Base-by-base conservation (phyloP, 1,284 basidiomycete genomes). In the Leccinum discolor region DNA sequence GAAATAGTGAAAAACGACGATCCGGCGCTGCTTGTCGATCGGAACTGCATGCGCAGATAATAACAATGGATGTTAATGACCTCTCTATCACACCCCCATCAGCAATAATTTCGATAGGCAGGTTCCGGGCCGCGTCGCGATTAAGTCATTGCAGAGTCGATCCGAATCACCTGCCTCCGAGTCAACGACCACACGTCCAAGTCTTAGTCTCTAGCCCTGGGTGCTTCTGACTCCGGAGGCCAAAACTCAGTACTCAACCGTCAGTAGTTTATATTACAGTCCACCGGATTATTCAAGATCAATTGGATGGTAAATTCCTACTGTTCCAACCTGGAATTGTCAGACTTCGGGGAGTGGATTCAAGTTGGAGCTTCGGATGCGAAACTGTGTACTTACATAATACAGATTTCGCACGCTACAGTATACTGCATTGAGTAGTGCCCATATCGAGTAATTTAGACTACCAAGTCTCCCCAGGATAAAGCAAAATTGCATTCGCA, bases 401-500 rank as follows among this genome's bases (percentile, higher is more conserved):
- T 26, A 26, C 26, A 26, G 26, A 26, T 29, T 29, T 29, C 29
- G 29, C 29, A 29, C 29, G 29, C 29, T 29, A 26, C 26, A 26
- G 26, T 29, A 29, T 29, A 29, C 29, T 29, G 29, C 29, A 29
- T 29, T 29, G 29, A 8, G 29, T 29, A 29, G 29, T 29, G 29
- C 8, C 64, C 26, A 40, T 26, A 67, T 64, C 18, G 35, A 7
- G 67, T 4, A 70, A 66, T n/a, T 62, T 3, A 14, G 0, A 0
- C 1, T 0, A 5, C 2, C 68, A 3, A 42, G 69, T 71, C 64
- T 69, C 18, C 54, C 71, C 62, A 74, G 64, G 38, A 72, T 38
- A 72, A 72, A 64, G 18, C 69, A 64, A 60, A 72, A 74, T n/a
- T 68, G 6, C 10, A 59, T 56, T 72, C 47, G 5, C 35, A 38